phyloP scores from a whole-genome alignment of 495 filamentous ascomycete species.

The Xylaria venustula region DNA sequence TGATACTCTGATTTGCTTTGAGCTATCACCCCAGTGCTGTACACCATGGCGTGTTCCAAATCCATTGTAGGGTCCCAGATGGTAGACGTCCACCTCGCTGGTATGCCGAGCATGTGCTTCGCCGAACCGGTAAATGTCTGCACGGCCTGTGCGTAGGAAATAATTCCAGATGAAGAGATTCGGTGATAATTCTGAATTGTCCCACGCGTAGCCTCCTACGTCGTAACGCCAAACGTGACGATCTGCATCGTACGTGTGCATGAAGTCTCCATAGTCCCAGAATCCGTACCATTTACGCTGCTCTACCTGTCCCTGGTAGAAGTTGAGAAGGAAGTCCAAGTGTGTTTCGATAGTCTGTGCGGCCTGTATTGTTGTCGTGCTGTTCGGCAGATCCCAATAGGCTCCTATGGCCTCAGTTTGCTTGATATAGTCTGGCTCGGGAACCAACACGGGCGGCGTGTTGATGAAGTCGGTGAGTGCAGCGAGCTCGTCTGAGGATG shows the following conservation, averaged over 20 bases:
- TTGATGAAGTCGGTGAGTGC: conserved; percentile 32
- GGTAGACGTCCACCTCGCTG: conserved; percentile 52
- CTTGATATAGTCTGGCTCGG: conserved; percentile 39
- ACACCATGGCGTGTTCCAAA: conserved; percentile 54
- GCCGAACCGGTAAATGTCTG: conserved; percentile 47
- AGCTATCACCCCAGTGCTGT: conserved; percentile 50
- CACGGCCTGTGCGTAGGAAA: conserved; percentile 47
- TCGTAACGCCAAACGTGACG: conserved; percentile 54
- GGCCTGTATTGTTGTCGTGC: conserved; percentile 14
- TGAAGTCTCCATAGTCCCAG: conserved; percentile 51
- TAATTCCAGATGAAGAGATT: conserved; percentile 54
- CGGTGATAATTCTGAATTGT: conserved; percentile 54
- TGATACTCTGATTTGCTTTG: conserved; percentile 51
- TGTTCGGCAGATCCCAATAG: conserved; percentile 39
- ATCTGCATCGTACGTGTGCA: conserved; percentile 51
- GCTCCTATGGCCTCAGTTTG: conserved; percentile 39
- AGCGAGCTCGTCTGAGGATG: conserved; percentile 32
- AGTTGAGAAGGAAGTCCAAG: conserved; percentile 44
- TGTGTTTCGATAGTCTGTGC: conserved; percentile 35
- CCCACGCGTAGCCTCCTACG: conserved; percentile 54
- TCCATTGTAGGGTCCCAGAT: conserved; percentile 45
- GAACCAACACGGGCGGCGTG: conserved; percentile 37
- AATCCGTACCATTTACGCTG: conserved; percentile 52
- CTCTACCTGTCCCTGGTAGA: conserved; percentile 45
- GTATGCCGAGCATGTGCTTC: conserved; percentile 50